Evolutionary conservation across 345 rosid species (phyloP), one percentile per base, ranked within the genome.

Genomic region (Bruguiera gymnorhiza): DNA sequence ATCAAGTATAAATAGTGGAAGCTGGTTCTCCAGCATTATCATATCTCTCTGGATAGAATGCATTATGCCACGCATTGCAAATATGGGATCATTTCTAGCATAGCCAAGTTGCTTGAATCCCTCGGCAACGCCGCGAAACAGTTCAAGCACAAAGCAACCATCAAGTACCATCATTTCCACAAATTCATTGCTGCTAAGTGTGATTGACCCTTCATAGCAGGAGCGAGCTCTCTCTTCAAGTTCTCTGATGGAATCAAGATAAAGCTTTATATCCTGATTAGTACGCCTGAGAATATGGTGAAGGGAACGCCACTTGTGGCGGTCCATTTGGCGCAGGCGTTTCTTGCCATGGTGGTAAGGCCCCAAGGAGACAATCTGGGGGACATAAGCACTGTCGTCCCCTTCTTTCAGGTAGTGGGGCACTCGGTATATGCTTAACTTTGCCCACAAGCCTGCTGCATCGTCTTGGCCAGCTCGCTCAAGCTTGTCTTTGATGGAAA

Each of bases 21-120:
- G 79, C 75, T 89, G 96, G 36, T 91, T 93, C 80, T 91, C 97
- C 8, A 93, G 67, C 96, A 93, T 91, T 69, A 89, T 83, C 97
- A 91, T 93, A 70, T 93, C 98, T 51, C 91, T 75, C 68, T 89
- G 96, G 69, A 91, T 91, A 3, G 94, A 80, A 80, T 91, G 97
- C 98, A 91, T 93, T 1, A 89, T 83, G 16, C 95, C 97, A 34
- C 97, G 85, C 92, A 91, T 89, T 0, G 93, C 86, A 18, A 91
- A 94, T 43, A 89, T 75, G 4, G 97, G 97, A 75, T 91, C 98
- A 32, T 87, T 89, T 59, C 87, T 82, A 10, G 89, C 76, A 69
- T 94, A 94, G 29, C 91, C 96, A 31, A 89, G 89, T 55, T 77
- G 70, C 1, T 70, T 67, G 74, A 91, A 89, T 66, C 97, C 96